These are phyloP conservation scores for Coprinopsis cinerea DNA, from an alignment of 768 basidiomycete species.

Conservation along the genomic window DNA sequence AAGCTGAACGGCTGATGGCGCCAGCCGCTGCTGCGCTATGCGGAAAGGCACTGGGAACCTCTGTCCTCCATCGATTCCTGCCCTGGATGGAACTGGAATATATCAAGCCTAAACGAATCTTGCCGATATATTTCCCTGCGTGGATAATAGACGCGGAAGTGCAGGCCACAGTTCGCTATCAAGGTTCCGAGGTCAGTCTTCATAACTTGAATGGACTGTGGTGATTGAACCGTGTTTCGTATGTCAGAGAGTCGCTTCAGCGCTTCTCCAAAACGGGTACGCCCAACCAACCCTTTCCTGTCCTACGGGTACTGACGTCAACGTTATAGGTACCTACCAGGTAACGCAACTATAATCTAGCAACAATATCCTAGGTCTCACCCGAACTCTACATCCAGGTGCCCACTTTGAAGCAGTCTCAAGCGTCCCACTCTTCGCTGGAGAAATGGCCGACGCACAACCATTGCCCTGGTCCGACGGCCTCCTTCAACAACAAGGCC, in stretches of 20 bases:
- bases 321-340: slow-evolving; percentile 38
- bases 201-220: not conserved
- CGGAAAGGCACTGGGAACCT: slow-evolving; percentile 21
- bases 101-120: slow-evolving; percentile 39
- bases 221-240: not conserved
- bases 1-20: slow-evolving; percentile 36
- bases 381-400: slow-evolving; percentile 24
- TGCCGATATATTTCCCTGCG: slow-evolving; percentile 54
- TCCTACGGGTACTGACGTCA: not conserved
- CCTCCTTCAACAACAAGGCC: slow-evolving; percentile 40
- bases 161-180: slow-evolving; percentile 28
- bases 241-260: slow-evolving; percentile 25
- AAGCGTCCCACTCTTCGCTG: slow-evolving; percentile 31
- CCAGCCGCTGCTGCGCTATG: slow-evolving; percentile 24
- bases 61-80: slow-evolving; percentile 29
- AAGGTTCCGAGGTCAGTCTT: slow-evolving; percentile 24
- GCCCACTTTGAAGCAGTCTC: slow-evolving; percentile 42
- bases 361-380: not conserved
- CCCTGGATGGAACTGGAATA: slow-evolving; percentile 32
- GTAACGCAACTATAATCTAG: slow-evolving; percentile 17
- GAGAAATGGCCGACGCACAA: slow-evolving; percentile 17
- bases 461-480: slow-evolving; percentile 44
- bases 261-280: slow-evolving; percentile 40
- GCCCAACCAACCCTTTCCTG: slow-evolving; percentile 17
- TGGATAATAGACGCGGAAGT: slow-evolving; percentile 59